Percentiles rank a stretch among this genome's conserved stretches.
Evolutionary conservation across 176 grass and related monocot genomes (phyloP).

Genomic region (Hordeum marinum): DNA sequence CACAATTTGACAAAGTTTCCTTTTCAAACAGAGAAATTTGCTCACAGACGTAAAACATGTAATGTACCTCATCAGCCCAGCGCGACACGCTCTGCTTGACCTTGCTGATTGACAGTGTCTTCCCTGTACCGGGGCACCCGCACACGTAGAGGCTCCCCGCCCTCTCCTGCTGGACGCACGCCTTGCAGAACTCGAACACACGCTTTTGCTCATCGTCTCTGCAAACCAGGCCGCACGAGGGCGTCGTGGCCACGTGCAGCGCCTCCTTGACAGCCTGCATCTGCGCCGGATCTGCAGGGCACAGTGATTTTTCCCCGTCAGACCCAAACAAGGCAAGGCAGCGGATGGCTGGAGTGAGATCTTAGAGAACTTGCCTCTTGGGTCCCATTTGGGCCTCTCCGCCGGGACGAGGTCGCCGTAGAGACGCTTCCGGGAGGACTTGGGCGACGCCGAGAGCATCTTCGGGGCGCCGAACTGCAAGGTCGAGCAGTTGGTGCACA

Average conservation of each 20-base stretch:
- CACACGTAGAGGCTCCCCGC: conserved; percentile 79
- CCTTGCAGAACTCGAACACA: conserved; percentile 72
- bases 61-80: conserved; percentile 67
- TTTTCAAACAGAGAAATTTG: conserved; percentile 3
- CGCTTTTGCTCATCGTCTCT: conserved; percentile 66
- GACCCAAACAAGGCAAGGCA: not conserved
- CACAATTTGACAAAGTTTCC: not conserved
- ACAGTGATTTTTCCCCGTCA: not conserved
- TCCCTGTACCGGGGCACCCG: conserved; percentile 86
- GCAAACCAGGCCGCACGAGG: conserved; percentile 56
- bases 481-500: conserved; percentile 26
- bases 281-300: conserved; percentile 56
- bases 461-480: conserved; percentile 29
- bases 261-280: conserved; percentile 81
- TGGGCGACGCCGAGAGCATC: conserved; percentile 55
- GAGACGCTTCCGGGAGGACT: conserved; percentile 77
- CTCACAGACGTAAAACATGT: not conserved
- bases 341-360: not conserved
- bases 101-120: conserved; percentile 75
- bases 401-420: conserved; percentile 41
- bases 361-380: conserved; percentile 35
- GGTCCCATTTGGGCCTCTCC: conserved; percentile 60
- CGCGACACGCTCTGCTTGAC: conserved; percentile 44
- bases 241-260: conserved; percentile 64
- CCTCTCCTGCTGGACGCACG: conserved; percentile 46